A percentile compares a stretch with the other conserved stretches of the same genome.
Conservation (phyloP, 192 early-diverging fungal genomes). For the Backusella tarrabulga region DNA sequence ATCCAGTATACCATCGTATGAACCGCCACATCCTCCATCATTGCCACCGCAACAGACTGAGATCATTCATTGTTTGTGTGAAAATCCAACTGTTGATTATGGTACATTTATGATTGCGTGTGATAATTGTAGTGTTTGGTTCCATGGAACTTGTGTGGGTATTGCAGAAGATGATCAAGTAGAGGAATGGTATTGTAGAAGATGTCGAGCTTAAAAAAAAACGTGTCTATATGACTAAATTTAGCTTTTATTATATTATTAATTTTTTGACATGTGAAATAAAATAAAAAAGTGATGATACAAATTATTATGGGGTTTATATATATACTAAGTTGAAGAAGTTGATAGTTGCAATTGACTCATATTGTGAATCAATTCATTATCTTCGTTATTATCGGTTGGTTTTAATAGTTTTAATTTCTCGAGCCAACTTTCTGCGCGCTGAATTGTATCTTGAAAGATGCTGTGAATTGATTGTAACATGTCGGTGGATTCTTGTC, state of each 20-base stretch:
- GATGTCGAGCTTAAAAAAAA: constrained; percentile 5
- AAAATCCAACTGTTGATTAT: constrained; percentile 56
- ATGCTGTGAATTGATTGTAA: constrained; percentile 60
- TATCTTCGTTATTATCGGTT: not conserved
- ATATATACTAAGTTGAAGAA: not conserved
- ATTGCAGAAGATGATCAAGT: constrained; percentile 35
- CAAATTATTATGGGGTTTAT: not conserved
- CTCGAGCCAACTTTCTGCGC: constrained; percentile 62
- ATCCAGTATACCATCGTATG: not conserved
- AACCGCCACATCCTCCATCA: not conserved
- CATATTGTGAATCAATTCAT: not conserved
- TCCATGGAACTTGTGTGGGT: constrained; percentile 58
- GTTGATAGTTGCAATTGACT: not conserved
- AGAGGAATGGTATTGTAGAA: constrained; percentile 20
- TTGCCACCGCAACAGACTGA: constrained; percentile 21
- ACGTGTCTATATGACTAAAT: not conserved
- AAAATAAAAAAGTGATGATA: not conserved
- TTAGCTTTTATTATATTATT: not conserved
- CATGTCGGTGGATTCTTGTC: constrained; percentile 68
- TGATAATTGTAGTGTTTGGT: constrained; percentile 60
- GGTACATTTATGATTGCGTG: constrained; percentile 65
- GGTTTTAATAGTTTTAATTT: not conserved
- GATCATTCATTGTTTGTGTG: constrained; percentile 56
- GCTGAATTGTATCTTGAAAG: constrained; percentile 64
- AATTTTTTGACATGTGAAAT: constrained; percentile 6